Conservation (phyloP, 2,329 filamentous ascomycete genomes). For the Cladosporium halotolerans region DNA sequence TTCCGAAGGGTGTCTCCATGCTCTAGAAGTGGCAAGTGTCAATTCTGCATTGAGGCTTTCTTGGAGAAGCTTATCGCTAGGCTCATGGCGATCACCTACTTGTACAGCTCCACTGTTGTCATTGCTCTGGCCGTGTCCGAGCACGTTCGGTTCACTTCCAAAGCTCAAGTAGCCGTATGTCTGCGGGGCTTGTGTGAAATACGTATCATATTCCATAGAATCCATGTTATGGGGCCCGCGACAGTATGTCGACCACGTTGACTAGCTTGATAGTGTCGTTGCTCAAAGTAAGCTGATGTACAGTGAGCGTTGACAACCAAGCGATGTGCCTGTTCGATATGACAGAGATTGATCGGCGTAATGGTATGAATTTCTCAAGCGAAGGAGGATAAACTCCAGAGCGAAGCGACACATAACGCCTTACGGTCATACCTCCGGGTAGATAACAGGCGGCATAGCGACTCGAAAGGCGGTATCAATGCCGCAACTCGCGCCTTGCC, state of each 20-base stretch:
- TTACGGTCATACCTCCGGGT: too few species aligned
- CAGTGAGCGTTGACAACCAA: too few species aligned
- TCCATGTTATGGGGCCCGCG: conserved; percentile 17
- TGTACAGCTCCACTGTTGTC: conserved; percentile 33
- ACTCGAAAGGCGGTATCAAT: too few species aligned
- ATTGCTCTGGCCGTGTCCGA: conserved; percentile 37
- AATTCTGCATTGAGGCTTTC: neutral
- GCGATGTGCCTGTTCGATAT: too few species aligned
- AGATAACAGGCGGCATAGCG: too few species aligned
- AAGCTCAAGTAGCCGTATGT: conserved; percentile 41
- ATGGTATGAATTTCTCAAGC: too few species aligned
- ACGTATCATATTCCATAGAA: conserved; percentile 54
- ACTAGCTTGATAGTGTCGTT: neutral
- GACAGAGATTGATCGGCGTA: too few species aligned
- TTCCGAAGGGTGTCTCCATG: conserved; percentile 21
- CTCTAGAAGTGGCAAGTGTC: conserved; percentile 15
- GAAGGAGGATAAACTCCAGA: too few species aligned
- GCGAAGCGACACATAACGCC: too few species aligned
- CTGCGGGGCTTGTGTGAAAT: conserved; percentile 38
- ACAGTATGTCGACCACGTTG: neutral
- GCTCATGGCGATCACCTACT: neutral
- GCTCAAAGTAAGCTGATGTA: too few species aligned
- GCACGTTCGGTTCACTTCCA: conserved; percentile 30
- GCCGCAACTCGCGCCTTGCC: too few species aligned
- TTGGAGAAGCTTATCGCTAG: neutral